Evolutionary conservation across 2,329 filamentous ascomycete genomes (phyloP), one percentile per base, ranked within the genome.

Genomic region (Ophiostoma tasmaniense): DNA sequence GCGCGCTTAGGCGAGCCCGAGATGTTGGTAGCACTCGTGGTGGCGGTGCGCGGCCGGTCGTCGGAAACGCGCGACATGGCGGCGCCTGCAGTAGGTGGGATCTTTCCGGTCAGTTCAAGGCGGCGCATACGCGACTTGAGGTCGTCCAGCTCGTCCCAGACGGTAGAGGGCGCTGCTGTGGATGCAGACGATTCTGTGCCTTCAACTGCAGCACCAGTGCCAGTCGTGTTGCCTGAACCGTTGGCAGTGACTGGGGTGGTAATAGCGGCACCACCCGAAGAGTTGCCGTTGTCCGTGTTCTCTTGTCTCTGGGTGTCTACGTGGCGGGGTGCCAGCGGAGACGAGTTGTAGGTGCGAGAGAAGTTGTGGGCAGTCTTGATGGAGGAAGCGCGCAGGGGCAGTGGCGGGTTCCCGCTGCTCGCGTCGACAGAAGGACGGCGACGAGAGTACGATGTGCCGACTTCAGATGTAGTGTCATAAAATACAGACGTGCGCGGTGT

Each of bases 121-220:
- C 92, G 91, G 74, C 92, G 89, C 74, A 99, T 97, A 37, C 95
- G 88, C 55, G 92, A 95, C 77, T 98, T 98, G 64, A 99, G 81
- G 73, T 98, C 95, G 74, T 98, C 95, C 35, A 99, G 81, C 78
- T 99, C 95, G 76, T 98, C 95, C 95, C 95, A 99, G 2, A 99
- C 92, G 0, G 93, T 97, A 1, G 93, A 96, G 14, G 93, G 92
- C 1, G 92, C 92, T 1, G 90, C 93, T 0, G 92, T 95, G 0
- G 95, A 98, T 42, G 90, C 84, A 0, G 90, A 94, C 0, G 95
- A 98, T 74, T 95, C 92, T 0, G 92, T 93, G 10, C 89, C 89
- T 74, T 93, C 89, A 35, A 81, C 73, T 2, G 28, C 64, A 22
- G 65, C 42, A 17, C 52, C 33, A 28, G 33, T 59, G 17, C 52